Base-by-base conservation (phyloP, 371 early-diverging fungal genomes). In the Mucor velutinosus region DNA sequence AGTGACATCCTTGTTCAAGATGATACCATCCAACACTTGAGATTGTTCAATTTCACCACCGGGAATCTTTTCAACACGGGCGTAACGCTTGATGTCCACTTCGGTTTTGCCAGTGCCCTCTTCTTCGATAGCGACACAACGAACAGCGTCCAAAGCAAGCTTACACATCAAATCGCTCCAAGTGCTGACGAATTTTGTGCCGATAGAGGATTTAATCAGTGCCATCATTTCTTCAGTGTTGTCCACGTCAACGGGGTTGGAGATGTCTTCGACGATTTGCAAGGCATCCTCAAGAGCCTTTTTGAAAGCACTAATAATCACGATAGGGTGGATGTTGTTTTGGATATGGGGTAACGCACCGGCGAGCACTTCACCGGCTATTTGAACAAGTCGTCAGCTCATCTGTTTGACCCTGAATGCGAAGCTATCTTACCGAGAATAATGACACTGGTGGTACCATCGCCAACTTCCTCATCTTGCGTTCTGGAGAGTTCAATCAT, bases 401-500 rank as follows among this genome's bases (percentile, higher is more conserved):
- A 25, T 51, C 12, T 23, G 6, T 21, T 14, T 51, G 51, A 7
- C 51, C 51, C 51, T 51, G 51, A 25, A 51, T 51, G 27, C 27
- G 0, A 19, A 10, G 10, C 17, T 49, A 17, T 25, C 14, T 75
- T 87, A 95, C 95, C 96, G 39, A 99, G 88, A 75, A 99, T 95
- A 67, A 99, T 97, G 69, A 99, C 99, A 66, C 93, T 90, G 30
- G 99, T 99, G 23, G 99, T 99, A 64, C 99, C 99, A 84, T 99
- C 99, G 66, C 99, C 99, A 39, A 99, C 99, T 83, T 99, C 99
- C 81, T 99, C 99, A 87, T 99, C 99, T 88, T 99, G 99, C 63
- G 99, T 99, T 81, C 99, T 89, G 39, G 97, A 94, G 51, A 99
- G 91, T 79, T 99, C 99, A 76, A 99, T 98, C 94, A 99, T 95